These are phyloP conservation scores for Rubia tinctorum DNA, from an alignment of 305 asterid species.

Conservation along the genomic window DNA sequence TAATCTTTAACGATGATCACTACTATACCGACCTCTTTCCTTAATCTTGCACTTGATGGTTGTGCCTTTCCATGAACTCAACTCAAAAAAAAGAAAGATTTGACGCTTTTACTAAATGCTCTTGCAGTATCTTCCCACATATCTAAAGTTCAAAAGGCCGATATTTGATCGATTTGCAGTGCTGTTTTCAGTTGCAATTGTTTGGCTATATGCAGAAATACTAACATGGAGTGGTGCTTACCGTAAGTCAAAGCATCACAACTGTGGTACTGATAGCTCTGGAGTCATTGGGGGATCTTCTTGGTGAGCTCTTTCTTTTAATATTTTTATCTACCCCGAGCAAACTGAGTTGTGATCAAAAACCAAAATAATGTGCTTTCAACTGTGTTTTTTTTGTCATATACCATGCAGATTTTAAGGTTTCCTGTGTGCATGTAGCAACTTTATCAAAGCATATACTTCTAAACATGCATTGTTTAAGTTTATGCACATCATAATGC, in stretches of 20 bases:
- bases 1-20: background rate
- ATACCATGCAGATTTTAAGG: background rate
- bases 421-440: background rate
- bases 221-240: constrained; percentile 64
- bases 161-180: constrained; percentile 53
- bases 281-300: constrained; percentile 49
- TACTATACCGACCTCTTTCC: background rate
- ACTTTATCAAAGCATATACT: background rate
- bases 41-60: background rate
- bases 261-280: constrained; percentile 56
- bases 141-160: constrained; percentile 41
- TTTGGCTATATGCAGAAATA: constrained; percentile 59
- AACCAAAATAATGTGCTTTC: background rate
- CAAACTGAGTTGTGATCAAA: background rate
- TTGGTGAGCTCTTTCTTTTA: constrained; percentile 37
- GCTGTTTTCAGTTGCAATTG: constrained; percentile 45
- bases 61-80: background rate
- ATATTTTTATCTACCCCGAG: background rate
- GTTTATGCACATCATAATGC: background rate
- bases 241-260: constrained; percentile 27
- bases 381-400: background rate
- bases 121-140: constrained; percentile 56
- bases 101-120: constrained; percentile 4
- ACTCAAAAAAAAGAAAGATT: constrained; percentile 6
- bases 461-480: background rate